Conservation (phyloP, 208 protist species). For the Trypanosoma avium region DNA sequence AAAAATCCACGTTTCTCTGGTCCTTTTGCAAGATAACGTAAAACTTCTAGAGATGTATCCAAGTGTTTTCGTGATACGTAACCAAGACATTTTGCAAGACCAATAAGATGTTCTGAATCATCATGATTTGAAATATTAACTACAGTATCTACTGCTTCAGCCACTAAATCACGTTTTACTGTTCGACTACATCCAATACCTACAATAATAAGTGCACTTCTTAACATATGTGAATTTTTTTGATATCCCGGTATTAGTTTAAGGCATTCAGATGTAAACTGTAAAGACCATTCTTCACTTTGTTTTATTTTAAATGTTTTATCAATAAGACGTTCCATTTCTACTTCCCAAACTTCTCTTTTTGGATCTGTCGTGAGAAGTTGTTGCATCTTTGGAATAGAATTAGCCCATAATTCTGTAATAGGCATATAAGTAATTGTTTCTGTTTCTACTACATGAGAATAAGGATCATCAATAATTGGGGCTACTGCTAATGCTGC, state of each 20-base stretch:
- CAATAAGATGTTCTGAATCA: conserved; percentile 22
- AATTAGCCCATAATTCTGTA: conserved; percentile 18
- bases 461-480: conserved; percentile 27
- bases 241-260: conserved; percentile 10
- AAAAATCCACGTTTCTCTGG: conserved; percentile 26
- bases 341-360: conserved; percentile 26
- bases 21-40: conserved; percentile 16
- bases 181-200: conserved; percentile 17
- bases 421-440: conserved; percentile 7
- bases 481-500: conserved; percentile 22
- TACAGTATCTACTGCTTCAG: conserved; percentile 1
- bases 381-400: conserved; percentile 16
- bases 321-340: conserved; percentile 14
- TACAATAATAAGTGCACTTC: conserved; percentile 9
- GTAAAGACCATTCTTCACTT: conserved; percentile 27
- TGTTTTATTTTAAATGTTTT: conserved; percentile 22
- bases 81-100: conserved; percentile 20
- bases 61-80: conserved; percentile 20
- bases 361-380: conserved; percentile 6
- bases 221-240: neutral
- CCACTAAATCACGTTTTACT: conserved; percentile 15
- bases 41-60: conserved; percentile 17
- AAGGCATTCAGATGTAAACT: neutral
- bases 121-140: conserved; percentile 22
- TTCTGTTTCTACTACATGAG: neutral